Percentiles rank a stretch among this genome's conserved stretches.
These are phyloP conservation scores for Oemleria cerasiformis DNA, from an alignment of 306 rosid species.

Conservation along the genomic window DNA sequence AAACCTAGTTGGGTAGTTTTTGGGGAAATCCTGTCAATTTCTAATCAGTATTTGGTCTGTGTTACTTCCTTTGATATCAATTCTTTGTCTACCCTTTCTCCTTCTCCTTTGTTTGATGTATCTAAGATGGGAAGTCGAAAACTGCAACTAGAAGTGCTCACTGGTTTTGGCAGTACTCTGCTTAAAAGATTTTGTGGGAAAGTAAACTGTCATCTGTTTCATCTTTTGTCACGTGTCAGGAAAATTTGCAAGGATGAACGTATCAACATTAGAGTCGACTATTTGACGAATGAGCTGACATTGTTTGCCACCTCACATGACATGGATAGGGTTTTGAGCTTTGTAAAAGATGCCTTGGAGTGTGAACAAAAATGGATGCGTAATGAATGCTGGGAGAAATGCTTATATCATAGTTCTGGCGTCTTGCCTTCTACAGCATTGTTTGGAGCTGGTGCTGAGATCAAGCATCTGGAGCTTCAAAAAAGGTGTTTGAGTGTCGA, in stretches of 20 bases:
- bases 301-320: constrained; percentile 56
- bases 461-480: constrained; percentile 85
- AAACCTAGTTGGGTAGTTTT: constrained; percentile 97
- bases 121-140: constrained; percentile 50
- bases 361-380: constrained; percentile 52
- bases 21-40: constrained; percentile 64
- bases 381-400: constrained; percentile 75
- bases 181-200: constrained; percentile 90
- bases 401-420: constrained; percentile 64
- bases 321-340: constrained; percentile 44
- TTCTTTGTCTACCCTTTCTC: constrained; percentile 43
- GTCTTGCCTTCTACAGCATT: constrained; percentile 61
- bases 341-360: constrained; percentile 51
- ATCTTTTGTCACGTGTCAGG: constrained; percentile 46
- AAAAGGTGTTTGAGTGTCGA: constrained; percentile 75
- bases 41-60: constrained; percentile 70
- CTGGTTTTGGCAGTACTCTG: constrained; percentile 62
- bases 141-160: constrained; percentile 52
- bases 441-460: constrained; percentile 90
- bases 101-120: constrained; percentile 65
- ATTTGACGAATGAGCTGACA: constrained; percentile 52
- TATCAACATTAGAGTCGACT: constrained; percentile 60
- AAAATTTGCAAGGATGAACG: constrained; percentile 58
- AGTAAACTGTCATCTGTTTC: constrained; percentile 46
- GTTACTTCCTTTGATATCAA: constrained; percentile 67